Evolutionary conservation across 2,329 filamentous ascomycete species (phyloP).

Genomic region (Fusarium sp.): DNA sequence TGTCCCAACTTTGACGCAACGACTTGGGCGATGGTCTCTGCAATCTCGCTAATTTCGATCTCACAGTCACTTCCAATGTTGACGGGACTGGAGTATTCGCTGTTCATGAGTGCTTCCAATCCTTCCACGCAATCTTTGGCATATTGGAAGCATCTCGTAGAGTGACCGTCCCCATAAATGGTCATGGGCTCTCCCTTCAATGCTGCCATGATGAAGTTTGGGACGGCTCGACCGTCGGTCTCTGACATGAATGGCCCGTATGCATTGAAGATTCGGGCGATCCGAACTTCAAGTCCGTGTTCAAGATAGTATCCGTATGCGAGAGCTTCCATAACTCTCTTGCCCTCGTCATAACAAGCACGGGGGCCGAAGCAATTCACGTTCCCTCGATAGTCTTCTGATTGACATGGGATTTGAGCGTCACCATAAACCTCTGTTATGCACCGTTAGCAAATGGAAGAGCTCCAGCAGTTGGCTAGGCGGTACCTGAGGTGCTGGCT

Average conservation of each 20-base stretch:
- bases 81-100: conserved; percentile 20
- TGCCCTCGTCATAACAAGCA: conserved; percentile 56
- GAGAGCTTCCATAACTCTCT: conserved; percentile 51
- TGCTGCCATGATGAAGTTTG: conserved; percentile 35
- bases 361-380: conserved; percentile 54
- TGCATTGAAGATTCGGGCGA: conserved; percentile 36
- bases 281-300: conserved; percentile 35
- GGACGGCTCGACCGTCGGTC: conserved; percentile 26
- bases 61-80: conserved; percentile 34
- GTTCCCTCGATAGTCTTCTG: conserved; percentile 51
- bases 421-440: conserved; percentile 31
- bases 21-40: conserved; percentile 18
- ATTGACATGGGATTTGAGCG: conserved; percentile 5
- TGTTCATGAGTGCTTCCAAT: conserved; percentile 28
- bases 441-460: not conserved
- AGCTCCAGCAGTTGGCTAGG: not conserved
- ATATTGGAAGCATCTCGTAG: conserved; percentile 30
- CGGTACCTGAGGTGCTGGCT: conserved; percentile 29
- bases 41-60: conserved; percentile 27
- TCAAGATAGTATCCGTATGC: conserved; percentile 42
- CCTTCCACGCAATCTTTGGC: conserved; percentile 23
- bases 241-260: conserved; percentile 29
- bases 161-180: conserved; percentile 30
- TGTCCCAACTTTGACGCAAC: conserved; percentile 23
- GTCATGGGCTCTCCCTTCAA: conserved; percentile 23